Percentiles rank a stretch among this genome's conserved stretches.
These are phyloP conservation scores for Elymus sibiricus DNA, from an alignment of 176 grass and related monocot species.

Conservation along the genomic window DNA sequence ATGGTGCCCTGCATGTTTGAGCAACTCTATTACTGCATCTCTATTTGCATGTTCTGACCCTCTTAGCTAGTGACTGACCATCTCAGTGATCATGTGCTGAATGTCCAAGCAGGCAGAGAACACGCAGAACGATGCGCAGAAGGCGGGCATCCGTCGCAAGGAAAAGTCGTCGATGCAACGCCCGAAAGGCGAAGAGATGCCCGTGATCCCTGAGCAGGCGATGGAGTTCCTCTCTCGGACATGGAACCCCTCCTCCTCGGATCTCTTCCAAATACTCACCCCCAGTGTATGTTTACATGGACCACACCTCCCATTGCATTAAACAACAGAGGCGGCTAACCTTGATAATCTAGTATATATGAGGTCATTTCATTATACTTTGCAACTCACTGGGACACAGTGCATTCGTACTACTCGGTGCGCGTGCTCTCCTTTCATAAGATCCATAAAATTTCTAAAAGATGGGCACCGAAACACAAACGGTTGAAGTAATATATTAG, in stretches of 20 bases:
- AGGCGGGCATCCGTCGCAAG: conserved; percentile 28
- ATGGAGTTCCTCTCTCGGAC: conserved; percentile 93
- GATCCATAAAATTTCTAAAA: neutral
- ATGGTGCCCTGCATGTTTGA: neutral
- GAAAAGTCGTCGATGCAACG: conserved; percentile 32
- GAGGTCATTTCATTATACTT: neutral
- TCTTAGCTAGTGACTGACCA: neutral
- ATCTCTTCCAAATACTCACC: conserved; percentile 89
- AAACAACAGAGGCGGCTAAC: conserved; percentile 1
- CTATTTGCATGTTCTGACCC: neutral
- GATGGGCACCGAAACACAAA: neutral
- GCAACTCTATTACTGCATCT: neutral
- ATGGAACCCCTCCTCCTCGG: conserved; percentile 87
- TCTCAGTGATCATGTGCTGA: neutral
- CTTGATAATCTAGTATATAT: neutral
- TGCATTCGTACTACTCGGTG: neutral
- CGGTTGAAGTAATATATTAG: neutral
- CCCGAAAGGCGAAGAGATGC: conserved; percentile 42
- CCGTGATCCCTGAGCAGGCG: conserved; percentile 55
- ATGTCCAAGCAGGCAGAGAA: conserved; percentile 59
- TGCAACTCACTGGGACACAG: neutral
- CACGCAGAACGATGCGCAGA: conserved; percentile 23
- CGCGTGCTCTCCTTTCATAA: neutral
- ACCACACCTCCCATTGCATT: conserved; percentile 25
- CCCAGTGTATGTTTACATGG: conserved; percentile 61